Evolutionary conservation across 495 filamentous ascomycete genomes (phyloP).

Genomic region (Barbatosphaeria neglecta): DNA sequence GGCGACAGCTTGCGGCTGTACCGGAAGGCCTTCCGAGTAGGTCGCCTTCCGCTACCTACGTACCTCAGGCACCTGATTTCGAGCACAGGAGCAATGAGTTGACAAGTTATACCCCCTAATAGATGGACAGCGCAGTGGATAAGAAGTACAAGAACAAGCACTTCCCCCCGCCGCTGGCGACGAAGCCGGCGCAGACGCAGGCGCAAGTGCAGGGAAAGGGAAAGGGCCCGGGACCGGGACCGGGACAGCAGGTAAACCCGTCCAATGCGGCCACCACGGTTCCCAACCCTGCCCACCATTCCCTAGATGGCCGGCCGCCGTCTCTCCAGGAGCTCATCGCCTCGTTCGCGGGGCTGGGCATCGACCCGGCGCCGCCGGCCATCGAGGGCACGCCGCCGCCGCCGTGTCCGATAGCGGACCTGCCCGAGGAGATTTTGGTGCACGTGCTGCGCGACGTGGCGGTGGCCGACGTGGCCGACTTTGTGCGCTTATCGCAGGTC

Average conservation of each 20-base stretch:
- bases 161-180: conserved; percentile 50
- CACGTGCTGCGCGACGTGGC: conserved; percentile 51
- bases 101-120: too few species aligned
- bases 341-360: conserved; percentile 56
- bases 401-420: conserved; percentile 62
- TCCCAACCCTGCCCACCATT: conserved; percentile 44
- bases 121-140: conserved; percentile 79
- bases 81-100: too few species aligned
- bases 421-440: conserved; percentile 76
- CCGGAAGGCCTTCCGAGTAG: conserved; percentile 75
- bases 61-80: not conserved
- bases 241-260: too few species aligned
- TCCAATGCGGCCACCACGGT: conserved; percentile 41
- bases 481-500: conserved; percentile 67
- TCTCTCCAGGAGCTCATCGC: conserved; percentile 58
- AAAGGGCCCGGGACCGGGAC: too few species aligned
- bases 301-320: conserved; percentile 37
- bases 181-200: conserved; percentile 23
- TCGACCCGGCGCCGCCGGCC: conserved; percentile 39
- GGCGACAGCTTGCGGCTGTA: conserved; percentile 87
- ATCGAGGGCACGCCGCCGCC: conserved; percentile 55
- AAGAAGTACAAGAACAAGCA: conserved; percentile 81
- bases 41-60: conserved; percentile 2
- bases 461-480: conserved; percentile 62
- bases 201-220: too few species aligned